phyloP scores from a whole-genome alignment of 2,329 filamentous ascomycete species.

The Trichoderma breve region DNA sequence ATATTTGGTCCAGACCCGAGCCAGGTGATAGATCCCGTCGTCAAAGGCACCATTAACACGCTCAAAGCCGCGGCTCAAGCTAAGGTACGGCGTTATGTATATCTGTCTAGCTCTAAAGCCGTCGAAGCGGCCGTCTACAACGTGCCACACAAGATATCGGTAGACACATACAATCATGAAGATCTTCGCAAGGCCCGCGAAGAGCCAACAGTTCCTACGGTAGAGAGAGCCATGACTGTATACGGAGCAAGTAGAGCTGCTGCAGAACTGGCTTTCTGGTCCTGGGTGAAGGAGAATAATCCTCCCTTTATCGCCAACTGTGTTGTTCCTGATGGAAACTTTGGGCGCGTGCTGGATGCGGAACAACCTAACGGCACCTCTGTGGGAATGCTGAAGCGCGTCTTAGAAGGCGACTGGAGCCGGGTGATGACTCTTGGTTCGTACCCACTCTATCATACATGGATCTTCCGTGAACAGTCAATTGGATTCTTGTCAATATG shows the following conservation, averaged over 20 bases:
- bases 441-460: neutral
- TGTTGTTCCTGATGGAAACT: neutral
- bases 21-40: neutral
- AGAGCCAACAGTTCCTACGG: neutral
- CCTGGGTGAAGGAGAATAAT: neutral
- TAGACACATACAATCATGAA: neutral
- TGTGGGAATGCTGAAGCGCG: neutral
- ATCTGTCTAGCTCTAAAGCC: neutral
- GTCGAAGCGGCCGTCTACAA: neutral
- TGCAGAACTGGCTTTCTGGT: neutral
- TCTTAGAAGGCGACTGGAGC: neutral
- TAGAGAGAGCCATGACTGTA: neutral
- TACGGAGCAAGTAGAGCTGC: neutral
- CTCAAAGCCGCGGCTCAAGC: neutral
- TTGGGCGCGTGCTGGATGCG: neutral
- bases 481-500: neutral
- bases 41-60: neutral
- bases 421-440: neutral
- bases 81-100: neutral
- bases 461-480: neutral
- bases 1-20: neutral
- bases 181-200: neutral
- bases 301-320: neutral
- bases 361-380: neutral
- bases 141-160: neutral